Percentiles rank a stretch among this genome's conserved stretches.
These are phyloP conservation scores for Balansia obtecta DNA, from an alignment of 2,329 filamentous ascomycete genomes.

Conservation along the genomic window DNA sequence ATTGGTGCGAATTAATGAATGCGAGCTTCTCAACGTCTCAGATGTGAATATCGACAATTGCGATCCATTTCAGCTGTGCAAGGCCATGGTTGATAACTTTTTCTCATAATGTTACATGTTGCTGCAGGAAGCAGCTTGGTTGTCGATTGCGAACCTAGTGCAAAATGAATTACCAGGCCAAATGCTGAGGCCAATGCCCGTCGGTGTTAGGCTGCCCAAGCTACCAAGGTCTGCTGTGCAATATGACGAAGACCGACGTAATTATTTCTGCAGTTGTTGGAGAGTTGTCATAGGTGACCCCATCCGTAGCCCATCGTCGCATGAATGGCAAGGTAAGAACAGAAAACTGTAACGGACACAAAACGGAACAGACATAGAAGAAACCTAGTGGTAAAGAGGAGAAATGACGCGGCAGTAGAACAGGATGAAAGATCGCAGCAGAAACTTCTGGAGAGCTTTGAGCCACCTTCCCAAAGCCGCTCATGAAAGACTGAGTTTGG, in stretches of 20 bases:
- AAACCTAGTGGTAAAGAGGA: neutral
- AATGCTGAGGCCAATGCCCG: constrained; percentile 21
- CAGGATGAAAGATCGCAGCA: neutral
- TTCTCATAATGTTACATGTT: constrained; percentile 17
- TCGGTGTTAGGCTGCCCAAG: constrained; percentile 23
- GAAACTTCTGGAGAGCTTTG: neutral
- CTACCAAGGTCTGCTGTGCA: constrained; percentile 26
- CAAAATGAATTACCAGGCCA: constrained; percentile 21
- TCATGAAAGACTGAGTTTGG: neutral
- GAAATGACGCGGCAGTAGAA: neutral
- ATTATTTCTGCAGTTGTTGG: constrained; percentile 26
- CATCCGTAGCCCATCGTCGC: constrained; percentile 22
- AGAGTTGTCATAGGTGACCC: constrained; percentile 26
- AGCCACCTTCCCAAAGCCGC: neutral
- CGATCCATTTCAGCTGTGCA: constrained; percentile 15
- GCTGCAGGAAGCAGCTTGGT: constrained; percentile 17
- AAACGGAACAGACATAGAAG: constrained; percentile 6
- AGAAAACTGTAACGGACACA: constrained; percentile 18
- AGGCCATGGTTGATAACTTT: constrained; percentile 14
- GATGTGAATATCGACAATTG: constrained; percentile 14
- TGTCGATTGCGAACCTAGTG: constrained; percentile 21
- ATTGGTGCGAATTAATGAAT: constrained; percentile 5
- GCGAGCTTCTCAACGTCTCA: constrained; percentile 6
- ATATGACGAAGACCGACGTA: constrained; percentile 26
- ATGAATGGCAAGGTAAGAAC: constrained; percentile 17